Conservation (phyloP, 495 filamentous ascomycete species). For the Podospora pseudoanserina region DNA sequence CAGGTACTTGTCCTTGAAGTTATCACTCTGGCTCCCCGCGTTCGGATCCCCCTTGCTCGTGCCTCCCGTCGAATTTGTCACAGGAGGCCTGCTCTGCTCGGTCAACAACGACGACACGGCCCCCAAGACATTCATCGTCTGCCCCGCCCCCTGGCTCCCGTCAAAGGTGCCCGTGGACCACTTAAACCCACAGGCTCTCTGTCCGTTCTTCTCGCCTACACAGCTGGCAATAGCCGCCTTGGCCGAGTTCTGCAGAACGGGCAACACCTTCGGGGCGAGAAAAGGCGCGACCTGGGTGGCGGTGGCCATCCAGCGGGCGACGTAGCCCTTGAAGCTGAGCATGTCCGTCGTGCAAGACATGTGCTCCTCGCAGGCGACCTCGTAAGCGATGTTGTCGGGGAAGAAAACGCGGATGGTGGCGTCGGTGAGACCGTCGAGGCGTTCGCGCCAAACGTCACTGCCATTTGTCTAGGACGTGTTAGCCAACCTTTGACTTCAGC, state of each 20-base stretch:
- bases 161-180: conserved; percentile 63
- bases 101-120: conserved; percentile 57
- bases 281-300: conserved; percentile 69
- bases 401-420: conserved; percentile 60
- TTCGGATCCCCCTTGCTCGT: conserved; percentile 61
- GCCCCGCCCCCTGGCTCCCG: conserved; percentile 56
- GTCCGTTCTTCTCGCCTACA: conserved; percentile 49
- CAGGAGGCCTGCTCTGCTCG: conserved; percentile 39
- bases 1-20: conserved; percentile 14
- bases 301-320: conserved; percentile 75
- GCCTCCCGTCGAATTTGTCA: conserved; percentile 58
- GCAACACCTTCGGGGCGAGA: conserved; percentile 57
- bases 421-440: conserved; percentile 58
- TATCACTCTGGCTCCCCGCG: conserved; percentile 46
- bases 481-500: conserved; percentile 1
- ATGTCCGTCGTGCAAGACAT: conserved; percentile 69
- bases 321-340: conserved; percentile 81
- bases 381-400: conserved; percentile 50
- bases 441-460: conserved; percentile 54
- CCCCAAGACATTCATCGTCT: conserved; percentile 67
- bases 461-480: conserved; percentile 50
- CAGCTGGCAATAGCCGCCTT: conserved; percentile 68
- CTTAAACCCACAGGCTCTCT: conserved; percentile 63
- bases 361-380: conserved; percentile 64
- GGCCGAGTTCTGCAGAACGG: conserved; percentile 61